A percentile compares a stretch with the other conserved stretches of the same genome.
Conservation (phyloP, 2,329 filamentous ascomycete species). For the Xylariales sp. region DNA sequence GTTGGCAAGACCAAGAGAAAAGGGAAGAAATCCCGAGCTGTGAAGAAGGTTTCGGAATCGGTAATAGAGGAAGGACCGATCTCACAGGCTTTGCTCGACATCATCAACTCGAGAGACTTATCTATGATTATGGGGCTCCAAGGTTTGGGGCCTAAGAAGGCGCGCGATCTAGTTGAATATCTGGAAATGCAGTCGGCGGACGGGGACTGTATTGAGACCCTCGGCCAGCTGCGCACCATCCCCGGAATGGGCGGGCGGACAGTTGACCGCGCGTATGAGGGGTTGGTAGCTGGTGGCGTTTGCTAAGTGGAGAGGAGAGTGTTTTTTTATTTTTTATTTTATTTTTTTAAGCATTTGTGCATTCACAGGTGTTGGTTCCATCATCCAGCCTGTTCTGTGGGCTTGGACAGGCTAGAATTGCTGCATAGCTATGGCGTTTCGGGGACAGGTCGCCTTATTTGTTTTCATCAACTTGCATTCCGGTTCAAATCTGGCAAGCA, state of each 20-base stretch:
- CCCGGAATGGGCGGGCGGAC: constrained; percentile 68
- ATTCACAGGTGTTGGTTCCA: constrained; percentile 34
- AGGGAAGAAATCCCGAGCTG: constrained; percentile 40
- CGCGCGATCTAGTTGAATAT: constrained; percentile 68
- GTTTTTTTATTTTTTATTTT: constrained; percentile 16
- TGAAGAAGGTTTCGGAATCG: constrained; percentile 31
- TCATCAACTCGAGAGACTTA: constrained; percentile 79
- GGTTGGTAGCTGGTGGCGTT: constrained; percentile 51
- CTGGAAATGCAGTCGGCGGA: constrained; percentile 59
- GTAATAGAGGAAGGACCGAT: constrained; percentile 49
- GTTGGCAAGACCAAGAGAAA: constrained; percentile 42
- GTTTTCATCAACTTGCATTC: constrained; percentile 20
- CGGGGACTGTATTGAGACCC: constrained; percentile 58
- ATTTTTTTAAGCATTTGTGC: constrained; percentile 27
- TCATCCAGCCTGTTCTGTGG: constrained; percentile 22
- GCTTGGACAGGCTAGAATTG: constrained; percentile 28
- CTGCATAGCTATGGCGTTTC: constrained; percentile 45
- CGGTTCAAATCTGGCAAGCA: constrained; percentile 12
- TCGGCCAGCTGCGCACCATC: constrained; percentile 64
- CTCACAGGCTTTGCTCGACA: constrained; percentile 70
- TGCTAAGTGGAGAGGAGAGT: constrained; percentile 20
- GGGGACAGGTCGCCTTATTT: constrained; percentile 15
- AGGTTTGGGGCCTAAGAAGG: constrained; percentile 79
- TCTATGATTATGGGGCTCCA: constrained; percentile 73
- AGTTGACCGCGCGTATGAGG: constrained; percentile 67